Base-by-base conservation (phyloP, 148 eudicot species). In the Persicaria tinctoria region DNA sequence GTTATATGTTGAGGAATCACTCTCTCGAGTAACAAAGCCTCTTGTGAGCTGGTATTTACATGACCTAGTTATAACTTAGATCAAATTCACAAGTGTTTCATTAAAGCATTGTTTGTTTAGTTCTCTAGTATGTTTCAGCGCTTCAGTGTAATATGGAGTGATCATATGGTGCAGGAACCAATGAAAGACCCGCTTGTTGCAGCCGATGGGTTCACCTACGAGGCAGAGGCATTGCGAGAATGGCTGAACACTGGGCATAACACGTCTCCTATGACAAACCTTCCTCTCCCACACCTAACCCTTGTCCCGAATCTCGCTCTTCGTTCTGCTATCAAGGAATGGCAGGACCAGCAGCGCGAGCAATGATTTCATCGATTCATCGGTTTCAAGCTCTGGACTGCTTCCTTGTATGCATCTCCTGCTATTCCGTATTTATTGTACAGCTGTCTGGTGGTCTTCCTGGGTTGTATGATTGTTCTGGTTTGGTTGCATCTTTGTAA, bases 251-350 rank as follows among this genome's bases (percentile, higher is more conserved):
- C 87, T 6, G 98, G 91, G 23, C 90, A 90, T 55, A 78, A 87
- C 46, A 87, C 96, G 16, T 94, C 98, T 9, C 98, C 98, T 2
- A 89, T 90, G 98, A 94, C 97, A 13, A 90, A 90, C 75, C 80
- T 82, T 74, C 68, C 79, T 78, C 96, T 94, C 11, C 79, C 87
- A 64, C 83, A 90, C 83, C 2, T 8, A 60, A 80, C 85, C 77
- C 93, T 94, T 5, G 83, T 94, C 17, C 89, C 92, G 4, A 94
- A 94, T 80, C 90, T 80, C 2, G 90, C 93, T 44, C 93, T 94
- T 63, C 97, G 97, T 8, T 93, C 97, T 73, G 97, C 97, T 47
- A 94, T 92, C 75, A 97, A 89, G 73, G 98, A 94, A 83, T 89
- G 96, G 97, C 88, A 73, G 73, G 85, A 87, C 10, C 80, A 79